phyloP scores from a whole-genome alignment of 306 rosid species.

The Pueraria montana region DNA sequence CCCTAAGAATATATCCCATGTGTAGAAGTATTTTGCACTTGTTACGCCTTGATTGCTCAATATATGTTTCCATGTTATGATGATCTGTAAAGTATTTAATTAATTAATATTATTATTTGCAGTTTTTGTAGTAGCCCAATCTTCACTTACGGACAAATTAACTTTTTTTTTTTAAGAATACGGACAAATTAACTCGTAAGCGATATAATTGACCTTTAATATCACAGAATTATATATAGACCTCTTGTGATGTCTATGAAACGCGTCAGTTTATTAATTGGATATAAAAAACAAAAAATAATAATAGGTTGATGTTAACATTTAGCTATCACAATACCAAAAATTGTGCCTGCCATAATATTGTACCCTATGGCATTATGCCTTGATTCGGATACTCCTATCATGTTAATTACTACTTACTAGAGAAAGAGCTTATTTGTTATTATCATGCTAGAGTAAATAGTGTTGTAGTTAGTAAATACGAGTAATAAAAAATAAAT shows the following conservation, averaged over 20 bases:
- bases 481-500: background rate
- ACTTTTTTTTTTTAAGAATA: too few relatives aligned
- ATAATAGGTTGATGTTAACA: background rate
- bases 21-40: conserved; percentile 54
- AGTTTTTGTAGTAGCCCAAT: conserved; percentile 3
- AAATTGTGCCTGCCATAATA: conserved; percentile 29
- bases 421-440: background rate
- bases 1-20: conserved; percentile 49
- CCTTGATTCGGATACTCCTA: background rate
- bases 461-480: too few relatives aligned
- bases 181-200: conserved; percentile 22
- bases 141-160: conserved; percentile 26
- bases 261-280: conserved; percentile 12
- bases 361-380: background rate
- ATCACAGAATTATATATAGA: conserved; percentile 5
- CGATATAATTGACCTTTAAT: conserved; percentile 19
- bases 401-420: background rate
- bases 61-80: conserved; percentile 51
- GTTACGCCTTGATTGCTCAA: conserved; percentile 63
- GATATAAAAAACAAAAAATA: background rate
- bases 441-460: background rate
- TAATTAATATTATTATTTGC: conserved; percentile 38
- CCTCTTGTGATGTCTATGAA: background rate
- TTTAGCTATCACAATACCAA: background rate
- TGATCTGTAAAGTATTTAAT: conserved; percentile 58